Evolutionary conservation across 2,329 filamentous ascomycete species (phyloP).

Genomic region (Clarireedia homoeocarpa): DNA sequence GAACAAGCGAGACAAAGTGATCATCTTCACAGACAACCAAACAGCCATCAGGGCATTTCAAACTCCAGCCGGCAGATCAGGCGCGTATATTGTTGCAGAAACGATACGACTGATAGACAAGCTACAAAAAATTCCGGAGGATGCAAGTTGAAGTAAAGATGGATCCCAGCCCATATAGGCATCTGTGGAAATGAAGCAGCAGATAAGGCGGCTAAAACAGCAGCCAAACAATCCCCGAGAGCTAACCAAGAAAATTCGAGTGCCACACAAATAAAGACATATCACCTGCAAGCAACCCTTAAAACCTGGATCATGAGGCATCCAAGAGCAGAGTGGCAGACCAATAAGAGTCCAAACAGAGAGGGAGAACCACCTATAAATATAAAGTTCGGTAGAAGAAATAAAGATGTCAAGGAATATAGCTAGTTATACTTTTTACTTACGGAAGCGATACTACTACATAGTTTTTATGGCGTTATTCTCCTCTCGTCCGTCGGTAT

Average conservation of each 20-base stretch:
- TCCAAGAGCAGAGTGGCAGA: no score
- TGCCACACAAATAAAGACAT: no score
- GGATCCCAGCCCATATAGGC: background rate
- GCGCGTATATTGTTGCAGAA: conserved; percentile 6
- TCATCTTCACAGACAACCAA: conserved; percentile 20
- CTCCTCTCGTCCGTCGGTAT: background rate
- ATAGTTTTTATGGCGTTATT: background rate
- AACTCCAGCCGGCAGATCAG: conserved; percentile 11
- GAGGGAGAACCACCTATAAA: no score
- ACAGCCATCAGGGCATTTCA: conserved; percentile 13
- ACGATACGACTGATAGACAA: background rate
- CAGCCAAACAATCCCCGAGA: no score
- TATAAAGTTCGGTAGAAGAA: background rate
- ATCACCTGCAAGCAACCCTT: no score
- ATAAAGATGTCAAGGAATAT: conserved; percentile 1
- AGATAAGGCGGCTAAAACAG: background rate
- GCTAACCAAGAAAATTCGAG: no score
- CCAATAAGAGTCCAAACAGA: no score
- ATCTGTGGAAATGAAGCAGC: background rate
- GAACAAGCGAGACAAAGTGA: background rate
- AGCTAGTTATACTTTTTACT: background rate
- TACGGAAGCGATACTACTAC: background rate
- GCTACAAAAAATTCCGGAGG: background rate
- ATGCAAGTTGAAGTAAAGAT: background rate
- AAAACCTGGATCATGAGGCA: no score